phyloP scores from a whole-genome alignment of 2,329 filamentous ascomycete genomes.

The Plectosphaerella sp. region DNA sequence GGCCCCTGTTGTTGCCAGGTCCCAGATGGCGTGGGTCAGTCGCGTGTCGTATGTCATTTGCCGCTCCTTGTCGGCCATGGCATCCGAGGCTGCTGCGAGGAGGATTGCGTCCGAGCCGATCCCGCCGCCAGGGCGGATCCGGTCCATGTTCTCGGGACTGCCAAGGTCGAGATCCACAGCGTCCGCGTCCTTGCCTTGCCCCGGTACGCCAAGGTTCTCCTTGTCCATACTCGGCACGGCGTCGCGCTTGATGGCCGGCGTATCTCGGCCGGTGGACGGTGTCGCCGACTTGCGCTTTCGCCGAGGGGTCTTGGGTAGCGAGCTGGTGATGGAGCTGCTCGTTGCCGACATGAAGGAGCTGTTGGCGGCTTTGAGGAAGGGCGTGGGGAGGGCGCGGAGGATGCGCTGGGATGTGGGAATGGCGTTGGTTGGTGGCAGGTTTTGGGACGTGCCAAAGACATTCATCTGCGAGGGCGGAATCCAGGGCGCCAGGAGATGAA shows the following conservation, averaged over 20 bases:
- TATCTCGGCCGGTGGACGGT: constrained; percentile 31
- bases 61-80: constrained; percentile 65
- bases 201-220: constrained; percentile 36
- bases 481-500: constrained; percentile 93
- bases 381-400: constrained; percentile 81
- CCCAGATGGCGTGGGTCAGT: constrained; percentile 92
- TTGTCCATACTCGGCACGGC: constrained; percentile 38
- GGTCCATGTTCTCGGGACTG: constrained; percentile 43
- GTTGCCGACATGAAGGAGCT: constrained; percentile 93
- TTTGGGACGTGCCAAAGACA: constrained; percentile 68
- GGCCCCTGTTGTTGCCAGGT: constrained; percentile 81
- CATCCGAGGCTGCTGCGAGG: constrained; percentile 52
- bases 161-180: constrained; percentile 12
- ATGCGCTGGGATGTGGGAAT: constrained; percentile 91
- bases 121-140: constrained; percentile 20
- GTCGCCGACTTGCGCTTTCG: constrained; percentile 54
- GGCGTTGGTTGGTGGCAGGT: constrained; percentile 73
- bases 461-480: constrained; percentile 94
- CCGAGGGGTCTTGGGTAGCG: constrained; percentile 62
- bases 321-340: constrained; percentile 78
- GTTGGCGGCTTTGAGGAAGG: constrained; percentile 90
- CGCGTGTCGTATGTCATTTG: constrained; percentile 75
- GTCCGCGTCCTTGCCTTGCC: constrained; percentile 18
- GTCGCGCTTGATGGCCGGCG: constrained; percentile 27
- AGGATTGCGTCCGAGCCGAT: constrained; percentile 25